Evolutionary conservation across 495 filamentous ascomycete genomes (phyloP).

Genomic region (Trypethelium eluteriae): DNA sequence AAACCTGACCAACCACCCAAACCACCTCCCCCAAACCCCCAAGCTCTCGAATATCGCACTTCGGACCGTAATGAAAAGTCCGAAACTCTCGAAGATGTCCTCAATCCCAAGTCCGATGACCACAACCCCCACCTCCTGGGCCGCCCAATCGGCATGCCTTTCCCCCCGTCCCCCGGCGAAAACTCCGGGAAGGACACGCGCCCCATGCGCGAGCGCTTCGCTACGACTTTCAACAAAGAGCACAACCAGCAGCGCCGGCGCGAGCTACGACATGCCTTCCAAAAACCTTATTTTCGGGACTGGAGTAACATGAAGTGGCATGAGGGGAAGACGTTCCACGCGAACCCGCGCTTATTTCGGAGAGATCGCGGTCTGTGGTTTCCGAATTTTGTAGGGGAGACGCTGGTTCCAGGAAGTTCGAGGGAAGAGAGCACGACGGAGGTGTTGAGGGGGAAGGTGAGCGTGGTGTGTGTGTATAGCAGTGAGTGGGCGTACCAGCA

Average conservation of each 20-base stretch:
- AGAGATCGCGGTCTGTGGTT: conserved; percentile 75
- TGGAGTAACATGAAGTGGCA: conserved; percentile 73
- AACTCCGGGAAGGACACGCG: conserved; percentile 71
- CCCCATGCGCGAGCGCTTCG: conserved; percentile 57
- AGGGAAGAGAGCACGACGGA: conserved; percentile 60
- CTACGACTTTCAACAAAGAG: conserved; percentile 78
- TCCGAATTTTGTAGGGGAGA: conserved; percentile 79
- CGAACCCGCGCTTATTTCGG: conserved; percentile 68
- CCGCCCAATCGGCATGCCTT: conserved; percentile 70
- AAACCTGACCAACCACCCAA: not conserved
- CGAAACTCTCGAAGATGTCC: not conserved
- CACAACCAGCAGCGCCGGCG: conserved; percentile 67
- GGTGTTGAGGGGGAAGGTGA: conserved; percentile 59
- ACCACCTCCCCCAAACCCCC: not conserved
- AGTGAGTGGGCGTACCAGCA: conserved; percentile 80
- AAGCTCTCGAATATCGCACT: not conserved
- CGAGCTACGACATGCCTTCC: conserved; percentile 54
- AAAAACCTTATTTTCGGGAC: conserved; percentile 87
- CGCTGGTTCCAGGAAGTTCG: conserved; percentile 44
- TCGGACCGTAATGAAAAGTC: not conserved
- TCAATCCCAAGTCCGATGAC: not conserved
- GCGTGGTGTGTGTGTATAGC: conserved; percentile 72
- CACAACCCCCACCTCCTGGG: conserved; percentile 57
- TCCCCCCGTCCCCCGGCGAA: conserved; percentile 65
- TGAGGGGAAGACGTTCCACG: conserved; percentile 81